Base-by-base conservation (phyloP, 2,329 filamentous ascomycete genomes). In the Scytalidium lignicola region DNA sequence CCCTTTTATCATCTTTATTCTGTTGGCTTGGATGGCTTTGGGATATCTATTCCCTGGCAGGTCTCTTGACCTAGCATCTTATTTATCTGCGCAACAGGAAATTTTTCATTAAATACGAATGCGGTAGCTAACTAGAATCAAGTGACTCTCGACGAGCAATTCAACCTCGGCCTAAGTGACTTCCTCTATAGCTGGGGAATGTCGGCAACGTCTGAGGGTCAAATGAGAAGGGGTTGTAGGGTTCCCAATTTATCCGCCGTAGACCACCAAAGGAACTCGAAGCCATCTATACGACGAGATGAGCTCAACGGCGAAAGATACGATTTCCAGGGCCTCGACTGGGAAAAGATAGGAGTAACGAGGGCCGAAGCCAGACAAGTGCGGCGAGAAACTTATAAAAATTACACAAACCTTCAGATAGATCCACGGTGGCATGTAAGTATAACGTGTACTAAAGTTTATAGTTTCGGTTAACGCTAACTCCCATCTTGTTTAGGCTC, bases 321-420 rank as follows among this genome's bases (percentile, higher is more conserved):
- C 49, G 82, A 85, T 57, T 62, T 82, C 20, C 82, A 85, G 58
- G 78, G 80, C 45, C 68, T 85, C 29, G 65, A 82, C 58, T 85
- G 82, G 82, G 55, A 62, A 2, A 63, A 68, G 12, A 65, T 84
- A 54, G 74, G 74, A 2, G 74, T 80, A 2, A 72, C 72, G 10
- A 73, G 79, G 48, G 56, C 56, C 20, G 63, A 70, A 20, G 81
- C 79, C 3, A 71, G 78, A 20, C 62, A 69, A 42, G 69, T 70
- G 47, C 73, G 81, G 18, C 55, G 63, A 40, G 51, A 63, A 13
- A 76, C 72, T 1, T 85, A 82, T 58, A 72, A 62, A 46, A 85
- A 84, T 56, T 83, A 83, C 53, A 73, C 74, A 23, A 84, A 82
- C 59, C 62, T 70, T n/a, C 47, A 53, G 2, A 65, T 68, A 3